Percentiles rank a stretch among this genome's conserved stretches.
phyloP scores from a whole-genome alignment of 1,284 basidiomycete genomes.

The Clitocybe nebularis region DNA sequence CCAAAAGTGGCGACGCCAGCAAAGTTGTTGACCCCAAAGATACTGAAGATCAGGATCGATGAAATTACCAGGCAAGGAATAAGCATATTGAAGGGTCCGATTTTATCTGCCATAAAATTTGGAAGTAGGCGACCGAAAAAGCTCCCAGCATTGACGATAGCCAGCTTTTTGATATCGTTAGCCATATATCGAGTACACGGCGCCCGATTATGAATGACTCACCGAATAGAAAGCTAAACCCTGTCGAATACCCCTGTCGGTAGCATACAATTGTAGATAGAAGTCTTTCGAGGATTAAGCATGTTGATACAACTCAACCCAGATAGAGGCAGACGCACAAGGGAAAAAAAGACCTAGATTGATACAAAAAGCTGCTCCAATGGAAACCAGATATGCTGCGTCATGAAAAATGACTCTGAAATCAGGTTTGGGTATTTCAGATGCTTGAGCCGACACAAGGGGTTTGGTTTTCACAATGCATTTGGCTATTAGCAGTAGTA shows the following conservation, averaged over 20 bases:
- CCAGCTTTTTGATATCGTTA: constrained; percentile 23
- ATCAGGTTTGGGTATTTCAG: constrained; percentile 16
- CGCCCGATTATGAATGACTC: constrained; percentile 12
- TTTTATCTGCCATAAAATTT: constrained; percentile 42
- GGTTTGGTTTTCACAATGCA: constrained; percentile 35
- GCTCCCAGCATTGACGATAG: constrained; percentile 47
- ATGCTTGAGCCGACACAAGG: constrained; percentile 20
- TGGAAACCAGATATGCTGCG: constrained; percentile 39
- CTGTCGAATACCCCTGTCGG: constrained; percentile 35
- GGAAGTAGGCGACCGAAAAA: constrained; percentile 46
- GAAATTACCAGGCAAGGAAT: constrained; percentile 38
- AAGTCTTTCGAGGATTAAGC: constrained; percentile 34
- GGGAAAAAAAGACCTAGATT: constrained; percentile 47
- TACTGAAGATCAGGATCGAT: constrained; percentile 36
- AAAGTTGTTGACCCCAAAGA: constrained; percentile 37
- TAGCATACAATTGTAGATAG: constrained; percentile 50
- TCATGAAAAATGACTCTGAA: constrained; percentile 33
- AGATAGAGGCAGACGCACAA: constrained; percentile 28
- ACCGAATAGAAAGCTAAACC: constrained; percentile 48
- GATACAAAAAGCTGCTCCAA: constrained; percentile 41
- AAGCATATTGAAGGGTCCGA: constrained; percentile 43
- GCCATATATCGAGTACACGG: neutral
- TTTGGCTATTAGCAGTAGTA: constrained; percentile 37
- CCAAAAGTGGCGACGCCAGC: constrained; percentile 37
- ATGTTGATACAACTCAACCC: constrained; percentile 5